Base-by-base conservation (phyloP, 2,329 filamentous ascomycete species). In the Simplicillium sp. region DNA sequence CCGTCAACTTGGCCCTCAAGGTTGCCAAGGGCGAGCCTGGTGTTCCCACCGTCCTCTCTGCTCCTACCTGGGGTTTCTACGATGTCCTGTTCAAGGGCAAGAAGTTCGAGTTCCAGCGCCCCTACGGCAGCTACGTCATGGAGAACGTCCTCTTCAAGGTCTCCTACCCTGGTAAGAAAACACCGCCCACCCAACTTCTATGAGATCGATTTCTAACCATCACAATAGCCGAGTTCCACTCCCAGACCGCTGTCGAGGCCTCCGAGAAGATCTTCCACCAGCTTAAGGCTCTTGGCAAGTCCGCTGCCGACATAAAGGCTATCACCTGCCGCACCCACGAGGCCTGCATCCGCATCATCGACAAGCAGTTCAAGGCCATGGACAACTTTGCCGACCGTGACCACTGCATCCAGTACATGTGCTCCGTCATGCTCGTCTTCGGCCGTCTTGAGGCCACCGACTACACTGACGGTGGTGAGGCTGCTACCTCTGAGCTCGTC, bases 111-210 rank as follows among this genome's bases (percentile, higher is more conserved):
- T 98, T 96, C 76, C 90, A 97, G 74, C 82, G 92, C 48, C 80
- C 83, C 44, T 98, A 98, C 60, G 90, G 89, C 60, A 94, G 85
- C 73, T 98, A 98, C 65, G 92, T 98, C 51, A 98, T 98, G 92
- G 92, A 98, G 80, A 98, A 97, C 59, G 88, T 98, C 46, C 81
- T 98, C 49, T 98, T 98, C 83, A 98, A 98, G 79, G 92, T 98
- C 46, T 98, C 92, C 36, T 97, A 96, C 64, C 90, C 90, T 58
- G 85, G 85, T 87, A 71, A 61, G 75, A 61, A 37, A 29, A n/a
- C 29, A 13, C 20, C 15, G 31, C 31, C 12, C 31, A 11, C 31
- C 6, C 31, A 13, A 13, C 7, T 5, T n/a, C 12, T 11, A 33
- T n/a, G 31, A n/a, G 15, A 11, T n/a, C 18, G 4, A 28, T 29